These are phyloP conservation scores for Sphaerostilbella broomeana DNA, from an alignment of 2,329 filamentous ascomycete genomes.

Conservation along the genomic window DNA sequence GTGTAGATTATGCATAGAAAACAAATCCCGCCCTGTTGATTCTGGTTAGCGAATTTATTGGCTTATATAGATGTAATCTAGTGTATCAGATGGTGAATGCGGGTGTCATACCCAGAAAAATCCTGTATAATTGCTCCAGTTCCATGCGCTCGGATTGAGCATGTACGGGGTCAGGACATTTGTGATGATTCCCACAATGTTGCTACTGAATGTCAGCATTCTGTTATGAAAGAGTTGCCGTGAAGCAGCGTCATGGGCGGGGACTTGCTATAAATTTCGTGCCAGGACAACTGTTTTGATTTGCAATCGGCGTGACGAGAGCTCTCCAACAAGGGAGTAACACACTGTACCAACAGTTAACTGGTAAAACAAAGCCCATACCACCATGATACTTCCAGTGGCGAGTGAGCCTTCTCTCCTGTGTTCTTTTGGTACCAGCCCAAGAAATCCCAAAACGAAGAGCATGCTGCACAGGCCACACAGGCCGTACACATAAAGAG, in stretches of 20 bases:
- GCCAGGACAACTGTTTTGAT: constrained; percentile 90
- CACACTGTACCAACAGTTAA: constrained; percentile 82
- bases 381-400: constrained; percentile 78
- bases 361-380: constrained; percentile 79
- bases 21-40: constrained; percentile 60
- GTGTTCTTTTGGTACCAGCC: constrained; percentile 59
- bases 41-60: too few relatives aligned
- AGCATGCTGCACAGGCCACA: constrained; percentile 69
- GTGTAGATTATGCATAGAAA: constrained; percentile 76
- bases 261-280: constrained; percentile 61
- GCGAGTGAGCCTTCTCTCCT: constrained; percentile 59
- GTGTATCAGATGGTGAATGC: too few relatives aligned
- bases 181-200: constrained; percentile 74
- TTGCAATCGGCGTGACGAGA: constrained; percentile 74
- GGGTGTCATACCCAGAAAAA: constrained; percentile 72
- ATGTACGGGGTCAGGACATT: constrained; percentile 84
- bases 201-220: constrained; percentile 37
- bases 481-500: constrained; percentile 70
- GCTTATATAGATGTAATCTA: too few relatives aligned
- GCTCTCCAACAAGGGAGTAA: constrained; percentile 80
- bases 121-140: constrained; percentile 81
- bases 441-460: constrained; percentile 76
- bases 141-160: constrained; percentile 80
- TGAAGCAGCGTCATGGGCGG: neutral
- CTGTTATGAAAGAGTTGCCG: too few relatives aligned